Conservation (phyloP, 768 basidiomycete genomes). For the Termitomyces sp. region DNA sequence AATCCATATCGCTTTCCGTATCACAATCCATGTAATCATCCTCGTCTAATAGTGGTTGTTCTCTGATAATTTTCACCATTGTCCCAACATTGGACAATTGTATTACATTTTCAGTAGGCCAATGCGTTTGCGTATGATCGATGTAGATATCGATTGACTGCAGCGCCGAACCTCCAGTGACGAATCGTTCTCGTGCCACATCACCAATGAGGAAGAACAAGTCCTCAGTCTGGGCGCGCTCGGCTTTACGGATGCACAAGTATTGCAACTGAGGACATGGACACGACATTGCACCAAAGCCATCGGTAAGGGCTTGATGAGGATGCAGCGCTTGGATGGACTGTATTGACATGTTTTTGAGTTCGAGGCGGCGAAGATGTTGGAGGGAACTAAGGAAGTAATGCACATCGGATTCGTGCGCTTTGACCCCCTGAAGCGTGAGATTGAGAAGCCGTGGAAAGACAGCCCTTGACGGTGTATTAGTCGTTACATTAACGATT, state of each 20-base stretch:
- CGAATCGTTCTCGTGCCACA: conserved; percentile 20
- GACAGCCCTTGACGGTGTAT: conserved; percentile 9
- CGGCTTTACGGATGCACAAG: conserved; percentile 22
- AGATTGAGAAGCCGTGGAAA: conserved; percentile 27
- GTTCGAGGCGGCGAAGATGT: conserved; percentile 25
- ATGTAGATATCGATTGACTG: conserved; percentile 28
- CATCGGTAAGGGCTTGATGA: not conserved
- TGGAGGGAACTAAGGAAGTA: conserved; percentile 25
- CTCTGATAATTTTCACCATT: conserved; percentile 19
- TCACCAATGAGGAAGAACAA: conserved; percentile 20
- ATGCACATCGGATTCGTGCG: conserved; percentile 24
- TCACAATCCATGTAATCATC: conserved; percentile 12
- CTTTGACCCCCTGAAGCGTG: conserved; percentile 30
- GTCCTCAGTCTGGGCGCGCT: conserved; percentile 18
- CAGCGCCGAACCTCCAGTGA: conserved; percentile 17
- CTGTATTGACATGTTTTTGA: conserved; percentile 28
- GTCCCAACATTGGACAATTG: conserved; percentile 7
- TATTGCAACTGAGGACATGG: conserved; percentile 29
- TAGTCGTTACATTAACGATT: not conserved
- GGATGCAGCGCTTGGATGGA: conserved; percentile 27
- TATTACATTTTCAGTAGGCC: conserved; percentile 8
- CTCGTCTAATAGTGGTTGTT: conserved; percentile 7
- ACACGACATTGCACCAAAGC: conserved; percentile 10
- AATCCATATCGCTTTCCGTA: conserved; percentile 8
- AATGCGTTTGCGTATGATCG: conserved; percentile 9